Evolutionary conservation across 2,329 filamentous ascomycete species (phyloP), one percentile per base, ranked within the genome.

Genomic region (Knoxdaviesia proteae): DNA sequence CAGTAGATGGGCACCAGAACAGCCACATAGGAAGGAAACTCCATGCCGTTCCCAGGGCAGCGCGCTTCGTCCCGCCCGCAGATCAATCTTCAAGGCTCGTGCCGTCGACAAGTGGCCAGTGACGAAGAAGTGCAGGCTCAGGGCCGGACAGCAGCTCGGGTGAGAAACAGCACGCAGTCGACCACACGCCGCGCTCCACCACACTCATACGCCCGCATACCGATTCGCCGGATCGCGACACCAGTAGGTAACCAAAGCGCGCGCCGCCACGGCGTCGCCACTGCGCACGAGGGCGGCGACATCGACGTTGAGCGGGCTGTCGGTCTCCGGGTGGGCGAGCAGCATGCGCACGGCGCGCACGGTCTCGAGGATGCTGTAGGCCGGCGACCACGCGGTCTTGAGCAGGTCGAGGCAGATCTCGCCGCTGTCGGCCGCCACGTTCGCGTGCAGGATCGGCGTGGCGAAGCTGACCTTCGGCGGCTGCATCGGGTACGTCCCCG

Each of bases 391-490:
- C 11, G 71, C 70, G 44, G 78, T 70, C 54, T 71, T 70, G 46
- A 98, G 68, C 47, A 96, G 69, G 55, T 94, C 90, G 32, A 96
- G 74, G 58, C 90, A 98, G 55, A 98, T 90, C 61, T 94, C 87
- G 51, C 90, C 90, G 3, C 75, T 86, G 50, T 68, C 52, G 48
- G 71, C 64, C 42, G 66, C 64, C 33, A 75, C 75, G 60, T 94
- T 94, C 40, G 87, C 77, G 63, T 94, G 86, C 53, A 84, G 81
- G 49, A 92, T 75, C 47, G 76, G 74, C 34, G 86, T 98, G n/a
- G 68, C 63, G 63, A 98, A 98, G 45, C 62, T 67, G 49, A 98
- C 78, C 36, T 65, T 69, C 1, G 90, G 90, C 1, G 90, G 80
- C 1, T 71, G 61, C 45, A 81, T 68, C 3, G 90, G 90, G 61